Conservation (phyloP, 805 yeast genomes). For the Wickerhamiella alocasiicola region DNA sequence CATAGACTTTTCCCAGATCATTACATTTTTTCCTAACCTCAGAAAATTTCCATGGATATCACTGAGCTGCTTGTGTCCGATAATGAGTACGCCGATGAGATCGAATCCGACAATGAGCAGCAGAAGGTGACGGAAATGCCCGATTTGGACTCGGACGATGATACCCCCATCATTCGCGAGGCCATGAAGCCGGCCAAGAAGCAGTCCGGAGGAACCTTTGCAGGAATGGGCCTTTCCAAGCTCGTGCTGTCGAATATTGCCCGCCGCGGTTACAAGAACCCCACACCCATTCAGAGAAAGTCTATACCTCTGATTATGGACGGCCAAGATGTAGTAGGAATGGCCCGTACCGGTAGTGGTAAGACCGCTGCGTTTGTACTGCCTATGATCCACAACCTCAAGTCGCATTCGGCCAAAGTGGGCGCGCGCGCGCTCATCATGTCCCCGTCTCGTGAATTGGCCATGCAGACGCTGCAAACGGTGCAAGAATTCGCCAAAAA, state of each 20-base stretch:
- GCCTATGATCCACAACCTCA: slow-evolving; percentile 78
- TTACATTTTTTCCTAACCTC: too few relatives aligned
- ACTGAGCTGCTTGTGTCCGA: slow-evolving; percentile 14
- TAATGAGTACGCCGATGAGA: slow-evolving; percentile 11
- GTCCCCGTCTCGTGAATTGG: slow-evolving; percentile 94
- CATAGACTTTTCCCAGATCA: too few relatives aligned
- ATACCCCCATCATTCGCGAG: slow-evolving; percentile 22
- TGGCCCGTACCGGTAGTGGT: slow-evolving; percentile 99
- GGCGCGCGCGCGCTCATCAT: slow-evolving; percentile 82
- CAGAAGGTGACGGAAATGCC: slow-evolving; percentile 26
- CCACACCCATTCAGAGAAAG: slow-evolving; percentile 96
- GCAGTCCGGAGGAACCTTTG: slow-evolving; percentile 54
- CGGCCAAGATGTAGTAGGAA: slow-evolving; percentile 90
- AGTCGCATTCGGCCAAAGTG: slow-evolving; percentile 69
- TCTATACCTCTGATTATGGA: slow-evolving; percentile 83
- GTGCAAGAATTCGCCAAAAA: slow-evolving; percentile 80
- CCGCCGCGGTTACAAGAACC: slow-evolving; percentile 82
- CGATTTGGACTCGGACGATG: slow-evolving; percentile 33
- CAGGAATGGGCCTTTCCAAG: slow-evolving; percentile 78
- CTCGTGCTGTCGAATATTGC: slow-evolving; percentile 53
- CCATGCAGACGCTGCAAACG: slow-evolving; percentile 79
- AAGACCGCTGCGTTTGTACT: slow-evolving; percentile 93
- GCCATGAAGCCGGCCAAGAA: slow-evolving; percentile 17
- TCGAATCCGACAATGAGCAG: slow-evolving; percentile 7
- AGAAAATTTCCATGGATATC: slow-evolving; percentile 5